Evolutionary conservation across 805 yeast species (phyloP).

Genomic region (Wickerhamiella lipophila): DNA sequence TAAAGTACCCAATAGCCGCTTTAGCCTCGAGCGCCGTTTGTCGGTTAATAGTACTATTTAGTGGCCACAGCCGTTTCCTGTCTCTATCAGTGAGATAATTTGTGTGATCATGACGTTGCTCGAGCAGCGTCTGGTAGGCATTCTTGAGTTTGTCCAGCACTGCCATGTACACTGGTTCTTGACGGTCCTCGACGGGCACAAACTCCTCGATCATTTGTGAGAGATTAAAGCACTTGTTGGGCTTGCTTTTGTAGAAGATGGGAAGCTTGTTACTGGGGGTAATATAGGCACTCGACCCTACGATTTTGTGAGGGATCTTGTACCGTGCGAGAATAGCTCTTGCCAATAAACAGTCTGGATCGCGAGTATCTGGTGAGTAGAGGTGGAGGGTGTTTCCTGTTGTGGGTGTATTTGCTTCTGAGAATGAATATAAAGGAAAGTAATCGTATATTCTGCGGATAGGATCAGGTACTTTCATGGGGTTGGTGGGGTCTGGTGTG

Average conservation of each 20-base stretch:
- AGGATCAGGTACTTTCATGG: conserved; percentile 24
- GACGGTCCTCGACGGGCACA: conserved; percentile 5
- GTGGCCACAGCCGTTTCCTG: conserved; percentile 17
- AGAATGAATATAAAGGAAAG: conserved; percentile 25
- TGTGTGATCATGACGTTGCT: conserved; percentile 1
- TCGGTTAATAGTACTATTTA: conserved; percentile 5
- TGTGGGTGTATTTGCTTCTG: conserved; percentile 8
- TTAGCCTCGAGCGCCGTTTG: conserved; percentile 11
- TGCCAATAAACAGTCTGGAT: conserved; percentile 24
- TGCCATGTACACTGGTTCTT: conserved; percentile 11
- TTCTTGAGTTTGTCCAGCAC: conserved; percentile 16
- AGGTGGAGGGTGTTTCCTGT: conserved; percentile 16
- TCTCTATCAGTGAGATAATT: conserved; percentile 9
- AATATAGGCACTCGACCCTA: conserved; percentile 16
- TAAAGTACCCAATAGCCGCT: conserved; percentile 12
- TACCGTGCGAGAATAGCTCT: conserved; percentile 17
- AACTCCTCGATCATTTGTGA: conserved; percentile 9
- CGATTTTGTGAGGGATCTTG: not conserved
- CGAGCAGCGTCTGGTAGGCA: conserved; percentile 19
- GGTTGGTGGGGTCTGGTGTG: not conserved
- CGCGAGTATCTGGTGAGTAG: conserved; percentile 22
- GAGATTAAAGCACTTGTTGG: not conserved
- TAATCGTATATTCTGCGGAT: conserved; percentile 25
- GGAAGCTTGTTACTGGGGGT: conserved; percentile 17
- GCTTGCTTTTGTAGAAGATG: conserved; percentile 5